These are phyloP conservation scores for Ganoderma meredithae DNA, from an alignment of 1,284 basidiomycete genomes.

Conservation along the genomic window DNA sequence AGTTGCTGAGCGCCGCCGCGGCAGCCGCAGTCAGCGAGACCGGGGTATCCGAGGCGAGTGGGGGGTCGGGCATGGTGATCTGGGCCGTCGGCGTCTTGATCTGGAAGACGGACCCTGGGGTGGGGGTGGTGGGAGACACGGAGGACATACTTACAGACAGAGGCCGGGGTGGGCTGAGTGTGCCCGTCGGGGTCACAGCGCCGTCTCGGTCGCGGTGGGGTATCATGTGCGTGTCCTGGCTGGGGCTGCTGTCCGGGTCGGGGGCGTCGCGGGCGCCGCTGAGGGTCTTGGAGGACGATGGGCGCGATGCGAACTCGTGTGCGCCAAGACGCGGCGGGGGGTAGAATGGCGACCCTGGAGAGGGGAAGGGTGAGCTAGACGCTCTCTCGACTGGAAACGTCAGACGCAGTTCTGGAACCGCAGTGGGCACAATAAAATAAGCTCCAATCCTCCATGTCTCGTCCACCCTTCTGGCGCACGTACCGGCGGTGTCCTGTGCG, in stretches of 20 bases:
- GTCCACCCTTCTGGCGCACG: slow-evolving; percentile 16
- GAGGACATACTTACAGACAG: slow-evolving; percentile 25
- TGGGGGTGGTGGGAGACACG: slow-evolving; percentile 38
- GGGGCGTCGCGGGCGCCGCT: slow-evolving; percentile 34
- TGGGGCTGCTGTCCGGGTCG: slow-evolving; percentile 15
- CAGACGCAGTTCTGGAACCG: slow-evolving; percentile 45
- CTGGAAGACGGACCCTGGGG: slow-evolving; percentile 31
- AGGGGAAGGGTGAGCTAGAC: slow-evolving; percentile 68
- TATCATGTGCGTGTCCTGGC: slow-evolving; percentile 12
- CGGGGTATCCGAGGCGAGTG: slow-evolving; percentile 28
- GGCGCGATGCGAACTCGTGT: slow-evolving; percentile 69
- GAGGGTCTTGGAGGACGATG: slow-evolving; percentile 42
- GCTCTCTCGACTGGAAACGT: slow-evolving; percentile 54
- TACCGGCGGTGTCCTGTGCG: slow-evolving; percentile 30
- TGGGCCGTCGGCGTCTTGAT: slow-evolving; percentile 34
- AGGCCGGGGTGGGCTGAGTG: slow-evolving; percentile 18
- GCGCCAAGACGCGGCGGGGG: slow-evolving; percentile 68
- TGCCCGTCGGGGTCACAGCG: slow-evolving; percentile 35
- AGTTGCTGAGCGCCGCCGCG: slow-evolving; percentile 24
- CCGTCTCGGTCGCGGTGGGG: slow-evolving; percentile 34
- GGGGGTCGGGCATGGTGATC: slow-evolving; percentile 32
- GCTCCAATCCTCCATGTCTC: slow-evolving; percentile 10
- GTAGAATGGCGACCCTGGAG: slow-evolving; percentile 69
- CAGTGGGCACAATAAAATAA: slow-evolving; percentile 29
- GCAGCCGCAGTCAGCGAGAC: slow-evolving; percentile 29